Base-by-base conservation (phyloP, 768 basidiomycete genomes). In the Mrakia gelida region DNA sequence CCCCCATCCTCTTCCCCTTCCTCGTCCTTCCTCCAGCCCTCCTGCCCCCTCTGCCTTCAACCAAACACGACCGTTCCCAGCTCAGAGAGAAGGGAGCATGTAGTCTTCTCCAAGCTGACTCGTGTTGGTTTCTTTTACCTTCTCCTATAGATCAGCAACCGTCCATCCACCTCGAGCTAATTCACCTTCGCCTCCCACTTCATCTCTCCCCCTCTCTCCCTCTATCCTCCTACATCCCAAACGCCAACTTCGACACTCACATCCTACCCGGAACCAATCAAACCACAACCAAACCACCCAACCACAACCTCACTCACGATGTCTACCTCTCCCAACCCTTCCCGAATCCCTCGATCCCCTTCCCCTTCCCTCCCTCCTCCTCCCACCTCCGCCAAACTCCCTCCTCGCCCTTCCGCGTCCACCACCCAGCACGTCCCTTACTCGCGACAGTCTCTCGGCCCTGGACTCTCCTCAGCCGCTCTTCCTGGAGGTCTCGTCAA, bases 371-470 rank as follows among this genome's bases (percentile, higher is more conserved):
- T 79, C 30, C 78, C 73, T 30, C 78, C 73, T 10, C 65, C 78
- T 26, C 78, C 78, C 6, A 68, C 73, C 11, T 68, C 63, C 67
- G 78, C 78, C 63, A 79, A 79, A 54, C 67, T 79, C 18, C 78
- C 78, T 15, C 78, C 78, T 21, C 52, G 74, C 0, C 78, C 78
- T 8, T 71, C 78, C 26, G 56, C 73, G 21, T 56, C 73, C 0
- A 75, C 78, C 9, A 79, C 78, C 18, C 45, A 65, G 30, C 78
- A 79, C 38, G 78, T 79, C 38, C 56, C 78, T 18, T 79, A 79
- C 73, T 68, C 78, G 23, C 67, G 78, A 28, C 78, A 79, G 72
- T 79, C 78, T 2, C 78, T 79, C 67, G 78, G 78, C 7, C 73
- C 78, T 11, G 73, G 73, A 16, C 16, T 63, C 78, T 45, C 71